Evolutionary conservation across 163 green algal species (phyloP), one percentile per base, ranked within the genome.

Genomic region (Prototheca wickerhamii): DNA sequence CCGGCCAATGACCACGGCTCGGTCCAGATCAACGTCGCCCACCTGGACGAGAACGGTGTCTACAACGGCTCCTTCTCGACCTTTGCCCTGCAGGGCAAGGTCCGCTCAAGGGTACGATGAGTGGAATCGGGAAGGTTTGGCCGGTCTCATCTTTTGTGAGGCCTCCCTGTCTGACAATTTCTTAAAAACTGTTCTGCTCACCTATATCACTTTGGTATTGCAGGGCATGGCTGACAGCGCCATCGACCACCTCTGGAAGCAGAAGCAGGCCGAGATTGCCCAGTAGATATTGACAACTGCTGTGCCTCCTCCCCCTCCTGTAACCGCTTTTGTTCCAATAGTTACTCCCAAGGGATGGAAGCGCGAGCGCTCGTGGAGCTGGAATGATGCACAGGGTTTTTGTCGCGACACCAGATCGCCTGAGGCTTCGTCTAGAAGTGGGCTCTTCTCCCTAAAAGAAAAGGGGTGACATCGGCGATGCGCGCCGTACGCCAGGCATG

Each of bases 21-120:
- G 72, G 86, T 99, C 23, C 94, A 99, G 85, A 82, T 99, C 59
- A 99, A 99, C 86, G 81, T 99, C 58, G 94, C 91, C 34, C 94
- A 98, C 84, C 78, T 99, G 58, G 87, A 97, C 76, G 87, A 92
- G 70, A 83, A 89, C 64, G 94, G 94, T 65, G 82, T 96, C 40
- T 98, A 96, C 86, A 95, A 69, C 63, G 82, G 83, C 75, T 70
- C 87, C 70, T 96, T 89, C 85, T 93, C 87, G 56, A 98, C 94
- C 60, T 91, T 98, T 67, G 94, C 94, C 18, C 72, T 99, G 52
- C 84, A 80, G 52, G 93, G 94, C 70, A 88, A 82, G 54, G 84
- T 97, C 2, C 81, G 92, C 63, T 67, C 58, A 35, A 87, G 85
- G 84, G 89, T 95, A 40, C 74, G 33, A 33, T 53, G 21, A 30